Conservation (phyloP, 805 yeast species). For the Metschnikowia corniflorae region DNA sequence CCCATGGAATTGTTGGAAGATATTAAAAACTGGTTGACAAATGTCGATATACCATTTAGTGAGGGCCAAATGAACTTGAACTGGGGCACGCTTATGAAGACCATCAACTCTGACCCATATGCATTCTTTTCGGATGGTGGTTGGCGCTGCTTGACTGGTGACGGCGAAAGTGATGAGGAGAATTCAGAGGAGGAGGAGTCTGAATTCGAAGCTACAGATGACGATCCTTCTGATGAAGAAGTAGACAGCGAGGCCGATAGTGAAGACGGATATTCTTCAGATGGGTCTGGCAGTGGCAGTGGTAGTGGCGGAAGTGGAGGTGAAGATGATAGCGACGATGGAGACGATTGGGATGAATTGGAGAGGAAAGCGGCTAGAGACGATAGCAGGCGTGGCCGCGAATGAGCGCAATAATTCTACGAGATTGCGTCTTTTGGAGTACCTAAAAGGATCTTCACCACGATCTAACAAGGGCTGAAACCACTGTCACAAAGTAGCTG, state of each 20-base stretch:
- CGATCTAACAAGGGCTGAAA: no score
- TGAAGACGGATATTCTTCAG: conserved; percentile 37
- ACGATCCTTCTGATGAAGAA: conserved; percentile 59
- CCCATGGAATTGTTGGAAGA: conserved; percentile 91
- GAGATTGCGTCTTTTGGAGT: no score
- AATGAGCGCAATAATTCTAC: conserved; percentile 8
- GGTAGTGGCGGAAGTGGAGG: conserved; percentile 32
- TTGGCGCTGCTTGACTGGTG: conserved; percentile 90
- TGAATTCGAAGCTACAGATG: conserved; percentile 65
- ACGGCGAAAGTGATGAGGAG: conserved; percentile 67
- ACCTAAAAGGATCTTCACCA: no score
- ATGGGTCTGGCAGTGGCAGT: conserved; percentile 30
- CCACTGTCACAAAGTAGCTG: no score
- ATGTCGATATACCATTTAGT: conserved; percentile 91
- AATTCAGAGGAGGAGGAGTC: conserved; percentile 66
- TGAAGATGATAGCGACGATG: conserved; percentile 33
- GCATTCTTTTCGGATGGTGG: conserved; percentile 94
- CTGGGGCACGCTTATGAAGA: conserved; percentile 95
- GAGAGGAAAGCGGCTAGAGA: conserved; percentile 54
- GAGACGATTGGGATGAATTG: conserved; percentile 60
- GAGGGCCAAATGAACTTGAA: conserved; percentile 95
- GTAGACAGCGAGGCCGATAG: conserved; percentile 52
- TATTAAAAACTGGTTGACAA: conserved; percentile 95
- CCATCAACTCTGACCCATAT: conserved; percentile 87
- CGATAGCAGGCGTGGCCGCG: conserved; percentile 29